Conservation (phyloP, 192 early-diverging fungal genomes). For the Podila horticola region DNA sequence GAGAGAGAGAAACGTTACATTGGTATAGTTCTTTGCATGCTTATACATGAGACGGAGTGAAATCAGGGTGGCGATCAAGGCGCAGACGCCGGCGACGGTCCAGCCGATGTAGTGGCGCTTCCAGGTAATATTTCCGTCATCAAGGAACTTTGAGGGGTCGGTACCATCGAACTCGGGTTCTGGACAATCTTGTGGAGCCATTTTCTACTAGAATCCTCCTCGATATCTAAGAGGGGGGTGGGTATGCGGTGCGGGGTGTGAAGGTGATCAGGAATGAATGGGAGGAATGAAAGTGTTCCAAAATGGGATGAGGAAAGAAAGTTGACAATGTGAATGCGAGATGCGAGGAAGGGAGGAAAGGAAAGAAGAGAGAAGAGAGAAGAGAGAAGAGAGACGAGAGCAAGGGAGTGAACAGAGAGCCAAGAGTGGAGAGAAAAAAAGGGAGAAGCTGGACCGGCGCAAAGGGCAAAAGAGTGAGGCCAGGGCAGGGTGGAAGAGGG, state of each 20-base stretch:
- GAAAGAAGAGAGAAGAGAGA: background rate
- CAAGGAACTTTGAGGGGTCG: slow-evolving; percentile 34
- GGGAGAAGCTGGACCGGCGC: background rate
- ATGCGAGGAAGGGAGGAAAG: background rate
- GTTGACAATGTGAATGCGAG: background rate
- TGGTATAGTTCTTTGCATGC: slow-evolving; percentile 67
- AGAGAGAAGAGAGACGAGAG: background rate
- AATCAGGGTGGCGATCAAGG: slow-evolving; percentile 61
- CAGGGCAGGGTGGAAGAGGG: slow-evolving; percentile 1
- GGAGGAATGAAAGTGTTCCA: background rate
- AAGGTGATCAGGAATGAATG: background rate
- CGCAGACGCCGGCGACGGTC: slow-evolving; percentile 64
- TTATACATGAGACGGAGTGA: slow-evolving; percentile 58
- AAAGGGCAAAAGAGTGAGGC: background rate
- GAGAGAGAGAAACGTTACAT: slow-evolving; percentile 30
- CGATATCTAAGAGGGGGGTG: background rate
- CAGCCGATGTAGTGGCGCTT: slow-evolving; percentile 68
- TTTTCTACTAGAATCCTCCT: background rate
- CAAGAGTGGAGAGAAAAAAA: background rate
- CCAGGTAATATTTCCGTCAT: slow-evolving; percentile 36
- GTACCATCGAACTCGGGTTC: slow-evolving; percentile 14
- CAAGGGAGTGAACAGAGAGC: background rate
- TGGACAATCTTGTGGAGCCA: slow-evolving; percentile 30
- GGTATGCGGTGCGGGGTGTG: background rate
- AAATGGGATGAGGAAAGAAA: background rate